phyloP scores from a whole-genome alignment of 108 stramenopile species.

The Asterionellopsis glacialis region DNA sequence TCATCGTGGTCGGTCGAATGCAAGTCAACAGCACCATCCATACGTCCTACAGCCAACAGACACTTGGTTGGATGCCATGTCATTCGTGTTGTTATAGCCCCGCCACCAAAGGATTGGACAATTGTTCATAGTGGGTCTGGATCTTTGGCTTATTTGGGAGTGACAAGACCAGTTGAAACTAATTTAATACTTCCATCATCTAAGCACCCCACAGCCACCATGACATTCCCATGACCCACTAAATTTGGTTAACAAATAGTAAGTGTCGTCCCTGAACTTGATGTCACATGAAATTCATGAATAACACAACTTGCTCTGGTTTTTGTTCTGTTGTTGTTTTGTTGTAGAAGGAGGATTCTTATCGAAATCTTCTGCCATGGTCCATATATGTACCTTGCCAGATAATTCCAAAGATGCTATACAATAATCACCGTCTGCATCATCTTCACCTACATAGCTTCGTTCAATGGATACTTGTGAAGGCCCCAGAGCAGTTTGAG shows the following conservation, averaged over 20 bases:
- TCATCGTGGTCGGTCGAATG: background rate
- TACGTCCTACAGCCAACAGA: constrained; percentile 30
- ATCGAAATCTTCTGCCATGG: constrained; percentile 18
- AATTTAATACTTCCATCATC: constrained; percentile 35
- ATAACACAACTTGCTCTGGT: background rate
- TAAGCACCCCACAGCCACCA: constrained; percentile 36
- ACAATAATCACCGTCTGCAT: constrained; percentile 31
- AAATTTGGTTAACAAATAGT: constrained; percentile 22
- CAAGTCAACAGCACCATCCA: constrained; percentile 39
- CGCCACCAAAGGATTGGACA: constrained; percentile 20
- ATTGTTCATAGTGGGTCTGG: constrained; percentile 23
- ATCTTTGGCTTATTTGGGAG: constrained; percentile 24
- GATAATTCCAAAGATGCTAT: constrained; percentile 27
- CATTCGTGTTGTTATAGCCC: constrained; percentile 22
- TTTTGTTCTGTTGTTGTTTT: constrained; percentile 1
- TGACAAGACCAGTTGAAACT: constrained; percentile 32
- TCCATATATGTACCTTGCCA: constrained; percentile 32
- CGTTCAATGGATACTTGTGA: constrained; percentile 20
- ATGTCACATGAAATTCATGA: constrained; percentile 26
- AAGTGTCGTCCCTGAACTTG: constrained; percentile 36
- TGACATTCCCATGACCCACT: constrained; percentile 22
- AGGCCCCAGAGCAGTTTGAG: constrained; percentile 17
- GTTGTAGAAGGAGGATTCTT: background rate
- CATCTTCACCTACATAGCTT: constrained; percentile 48
- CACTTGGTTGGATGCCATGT: constrained; percentile 15